Base-by-base conservation (phyloP, 2,329 filamentous ascomycete species). In the Epicoccum sorghinum region DNA sequence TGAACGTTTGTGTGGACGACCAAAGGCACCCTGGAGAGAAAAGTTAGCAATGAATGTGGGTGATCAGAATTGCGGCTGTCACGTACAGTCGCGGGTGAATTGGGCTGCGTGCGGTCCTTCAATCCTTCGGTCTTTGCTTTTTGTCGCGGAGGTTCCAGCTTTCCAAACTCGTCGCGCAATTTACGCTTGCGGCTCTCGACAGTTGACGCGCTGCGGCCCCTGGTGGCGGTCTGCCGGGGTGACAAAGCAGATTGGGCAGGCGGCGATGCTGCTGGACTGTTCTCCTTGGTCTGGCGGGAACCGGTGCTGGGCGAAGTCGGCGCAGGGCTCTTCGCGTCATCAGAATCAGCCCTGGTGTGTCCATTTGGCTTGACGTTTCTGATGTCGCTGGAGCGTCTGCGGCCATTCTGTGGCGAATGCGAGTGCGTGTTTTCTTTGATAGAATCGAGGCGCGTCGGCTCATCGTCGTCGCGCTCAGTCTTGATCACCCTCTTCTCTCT, bases 161-260 rank as follows among this genome's bases (percentile, higher is more conserved):
- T 71, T 40, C 65, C 63, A 43, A 68, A 61, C 29, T 69, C 70
- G 33, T 73, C 73, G 37, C 73, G 72, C 35, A 72, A 48, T 58
- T 77, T 77, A 58, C 75, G 72, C 56, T 77, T 77, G 49, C 73
- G 69, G 24, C 68, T 74, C 33, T 76, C 74, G 32, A 70, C 60
- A 1, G 71, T 72, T 12, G 72, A 75, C 3, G 69, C 65, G 53
- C 73, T 75, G 53, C 74, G 72, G 47, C 70, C 72, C 44, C 74
- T 70, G 9, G 64, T 64, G 10, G 56, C 58, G 37, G 63, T 56
- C 32, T 62, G 65, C 22, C 65, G 59, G 13, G 67, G 71, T 4
- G 70, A 74, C 5, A 64, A 48, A 24, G 61, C 59, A 13, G 70
- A 55, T 45, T 55, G 63, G 18, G 55, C 58, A 14, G 68, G 70